Base-by-base conservation (phyloP, 2,329 filamentous ascomycete genomes). In the Aspergillus puulaauensis region DNA sequence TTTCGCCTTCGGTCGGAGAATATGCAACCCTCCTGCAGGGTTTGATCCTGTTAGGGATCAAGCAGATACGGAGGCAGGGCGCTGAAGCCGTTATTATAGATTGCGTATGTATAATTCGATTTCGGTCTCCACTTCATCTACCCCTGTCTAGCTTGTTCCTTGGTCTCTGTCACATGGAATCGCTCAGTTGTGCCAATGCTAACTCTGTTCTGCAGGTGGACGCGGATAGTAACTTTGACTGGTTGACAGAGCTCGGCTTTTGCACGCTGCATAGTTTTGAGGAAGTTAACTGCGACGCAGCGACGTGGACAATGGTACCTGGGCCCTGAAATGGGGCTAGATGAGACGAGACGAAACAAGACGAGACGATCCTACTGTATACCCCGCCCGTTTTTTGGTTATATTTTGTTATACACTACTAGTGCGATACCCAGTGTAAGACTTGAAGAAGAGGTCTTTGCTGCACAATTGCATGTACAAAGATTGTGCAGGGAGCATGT, bases 61-160 rank as follows among this genome's bases (percentile, higher is more conserved):
- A 90, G 57, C 91, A 95, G 75, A 90, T 91, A 72, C 93, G 93
- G 73, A 84, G 84, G 65, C 85, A 93, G 70, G 90, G 89, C 60
- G 87, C 89, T 52, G 83, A 84, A 62, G 86, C 86, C 58, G 90
- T 88, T 52, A 79, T 96, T 47, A 75, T 96, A 57, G 91, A 91
- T 72, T 93, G 90, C 84, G 91, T 95, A 77, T 80, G 88, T 81
- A 49, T 27, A 24, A 56, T 43, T 17, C 21, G 35, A 50, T 51
- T 19, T 41, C 21, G 15, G 17, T 23, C 4, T 37, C 35, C 35
- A n/a, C 12, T 31, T 54, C 31, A 3, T 14, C n/a, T 43, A 21
- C 23, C 15, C 52, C 9, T 47, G 23, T 15, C 37, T 31, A 41
- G 15, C n/a, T 47, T 48, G 8, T 31, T 31, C 27, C 27, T 47